These are phyloP conservation scores for Pseudocercospora ulei DNA, from an alignment of 2,329 filamentous ascomycete genomes.

Conservation along the genomic window DNA sequence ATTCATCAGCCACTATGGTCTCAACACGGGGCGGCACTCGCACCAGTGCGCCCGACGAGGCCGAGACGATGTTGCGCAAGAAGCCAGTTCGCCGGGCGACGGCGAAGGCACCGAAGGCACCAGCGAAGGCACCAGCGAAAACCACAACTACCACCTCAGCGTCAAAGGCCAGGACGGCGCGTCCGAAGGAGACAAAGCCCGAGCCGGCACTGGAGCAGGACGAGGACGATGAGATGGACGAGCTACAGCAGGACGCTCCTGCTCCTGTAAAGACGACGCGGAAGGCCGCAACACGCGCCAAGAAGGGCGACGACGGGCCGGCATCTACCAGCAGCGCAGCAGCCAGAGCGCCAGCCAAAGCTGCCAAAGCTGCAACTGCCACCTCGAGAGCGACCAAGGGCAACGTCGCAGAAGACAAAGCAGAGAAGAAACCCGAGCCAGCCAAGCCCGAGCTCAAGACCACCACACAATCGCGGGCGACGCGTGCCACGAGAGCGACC, in stretches of 20 bases:
- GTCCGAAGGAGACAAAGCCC: conserved; percentile 6
- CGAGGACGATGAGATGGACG: conserved; percentile 16
- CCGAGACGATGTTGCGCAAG: conserved; percentile 27
- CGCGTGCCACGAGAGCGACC: conserved; percentile 22
- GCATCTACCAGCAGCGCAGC: not conserved
- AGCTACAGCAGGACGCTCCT: conserved; percentile 16
- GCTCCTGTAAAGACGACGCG: conserved; percentile 13
- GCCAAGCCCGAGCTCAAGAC: conserved; percentile 7
- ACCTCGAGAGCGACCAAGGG: conserved; percentile 8
- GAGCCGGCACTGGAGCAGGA: conserved; percentile 1
- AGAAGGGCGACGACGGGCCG: conserved; percentile 15
- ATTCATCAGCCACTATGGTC: conserved; percentile 28
- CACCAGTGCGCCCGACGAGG: conserved; percentile 17
- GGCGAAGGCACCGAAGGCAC: conserved; percentile 17
- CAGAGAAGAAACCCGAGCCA: conserved; percentile 2
- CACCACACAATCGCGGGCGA: conserved; percentile 14
- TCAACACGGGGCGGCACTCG: conserved; percentile 32
- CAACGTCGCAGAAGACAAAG: conserved; percentile 12
- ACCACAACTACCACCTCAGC: not conserved
- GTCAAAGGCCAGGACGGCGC: conserved; percentile 1
- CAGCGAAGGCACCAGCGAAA: conserved; percentile 1
- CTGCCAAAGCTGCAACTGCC: conserved; percentile 3
- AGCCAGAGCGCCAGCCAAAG: conserved; percentile 4
- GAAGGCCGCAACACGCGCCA: conserved; percentile 12
- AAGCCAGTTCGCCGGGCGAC: conserved; percentile 32